Base-by-base conservation (phyloP, 2,329 filamentous ascomycete genomes). In the Fusarium aywerte region DNA sequence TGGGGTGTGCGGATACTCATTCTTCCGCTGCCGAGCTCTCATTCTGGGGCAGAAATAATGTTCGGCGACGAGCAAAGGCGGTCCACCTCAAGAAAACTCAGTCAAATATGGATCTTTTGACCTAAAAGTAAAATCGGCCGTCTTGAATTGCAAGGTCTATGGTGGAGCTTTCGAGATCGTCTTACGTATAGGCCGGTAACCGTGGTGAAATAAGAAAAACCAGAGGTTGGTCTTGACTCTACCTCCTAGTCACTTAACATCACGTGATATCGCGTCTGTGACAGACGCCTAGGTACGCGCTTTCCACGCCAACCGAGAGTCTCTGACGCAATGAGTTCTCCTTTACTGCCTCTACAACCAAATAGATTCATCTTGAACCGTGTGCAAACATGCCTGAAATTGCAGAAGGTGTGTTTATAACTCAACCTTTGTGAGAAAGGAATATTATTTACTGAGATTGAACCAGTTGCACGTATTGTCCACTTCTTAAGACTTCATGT, bases 401-500 rank as follows among this genome's bases (percentile, higher is more conserved):
- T 52, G 86, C 86, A 39, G 87, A 89, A 81, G 84, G 86, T 85
- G 64, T 20, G 65, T 66, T 71, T 45, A 12, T 5, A 50, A 29
- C 52, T 57, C 40, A 18, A 53, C 20, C 42, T 35, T 48, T 49
- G 5, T 18, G 31, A 48, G 38, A 13, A 32, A 21, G 1, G 11
- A 50, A 21, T 11, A 25, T 11, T 29, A 27, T 18, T 50, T 23
- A 42, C 65, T 67, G 20, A 70, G 18, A 21, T 9, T 27, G 6
- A 32, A n/a, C 27, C 49, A 89, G 91, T 97, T 69, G 91, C 93
- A 20, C 91, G 94, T 40, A 87, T 95, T 68, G 92, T 96, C 48
- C 91, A 97, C 76, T 96, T 90, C 76, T 87, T 99, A 36, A 89
- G 88, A 62, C 89, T 91, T 67, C 87, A 93, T 77, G 85, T 97